A percentile compares a stretch with the other conserved stretches of the same genome.
phyloP scores from a whole-genome alignment of 352 stramenopile species.

The Phytophthora citricola region DNA sequence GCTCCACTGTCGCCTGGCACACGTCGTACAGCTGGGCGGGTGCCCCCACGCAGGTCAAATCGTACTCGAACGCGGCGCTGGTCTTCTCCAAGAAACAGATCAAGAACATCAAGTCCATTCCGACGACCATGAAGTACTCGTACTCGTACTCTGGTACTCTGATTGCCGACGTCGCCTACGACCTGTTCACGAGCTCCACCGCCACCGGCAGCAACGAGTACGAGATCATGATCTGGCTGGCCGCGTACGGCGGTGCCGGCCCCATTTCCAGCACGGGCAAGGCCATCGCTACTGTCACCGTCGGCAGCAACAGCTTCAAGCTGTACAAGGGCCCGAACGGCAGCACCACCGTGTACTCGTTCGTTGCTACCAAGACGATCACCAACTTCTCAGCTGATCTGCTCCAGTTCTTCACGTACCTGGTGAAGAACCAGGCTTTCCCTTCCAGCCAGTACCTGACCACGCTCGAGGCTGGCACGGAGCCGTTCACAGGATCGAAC shows the following conservation, averaged over 20 bases:
- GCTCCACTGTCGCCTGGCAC: constrained; percentile 44
- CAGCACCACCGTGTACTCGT: constrained; percentile 42
- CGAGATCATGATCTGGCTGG: constrained; percentile 51
- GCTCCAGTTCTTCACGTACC: constrained; percentile 34
- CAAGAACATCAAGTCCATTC: constrained; percentile 39
- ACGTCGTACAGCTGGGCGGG: constrained; percentile 44
- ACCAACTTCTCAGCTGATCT: constrained; percentile 36
- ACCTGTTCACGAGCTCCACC: constrained; percentile 42
- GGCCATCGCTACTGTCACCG: constrained; percentile 26
- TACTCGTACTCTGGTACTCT: constrained; percentile 37
- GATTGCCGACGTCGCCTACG: constrained; percentile 40
- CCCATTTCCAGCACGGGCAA: constrained; percentile 39
- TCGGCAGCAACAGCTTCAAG: constrained; percentile 27
- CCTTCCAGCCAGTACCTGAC: constrained; percentile 38
- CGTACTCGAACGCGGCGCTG: constrained; percentile 45
- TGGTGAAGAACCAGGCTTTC: constrained; percentile 32
- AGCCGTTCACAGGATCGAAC: constrained; percentile 39
- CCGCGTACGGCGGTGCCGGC: constrained; percentile 28
- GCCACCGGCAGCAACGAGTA: constrained; percentile 36
- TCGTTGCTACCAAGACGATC: constrained; percentile 31
- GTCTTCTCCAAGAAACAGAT: constrained; percentile 37
- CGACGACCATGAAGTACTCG: constrained; percentile 38
- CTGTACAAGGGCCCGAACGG: constrained; percentile 40
- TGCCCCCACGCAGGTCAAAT: constrained; percentile 38
- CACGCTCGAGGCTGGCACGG: constrained; percentile 36